These are phyloP conservation scores for Monosporascus ibericus DNA, from an alignment of 2,329 filamentous ascomycete genomes.

Conservation along the genomic window DNA sequence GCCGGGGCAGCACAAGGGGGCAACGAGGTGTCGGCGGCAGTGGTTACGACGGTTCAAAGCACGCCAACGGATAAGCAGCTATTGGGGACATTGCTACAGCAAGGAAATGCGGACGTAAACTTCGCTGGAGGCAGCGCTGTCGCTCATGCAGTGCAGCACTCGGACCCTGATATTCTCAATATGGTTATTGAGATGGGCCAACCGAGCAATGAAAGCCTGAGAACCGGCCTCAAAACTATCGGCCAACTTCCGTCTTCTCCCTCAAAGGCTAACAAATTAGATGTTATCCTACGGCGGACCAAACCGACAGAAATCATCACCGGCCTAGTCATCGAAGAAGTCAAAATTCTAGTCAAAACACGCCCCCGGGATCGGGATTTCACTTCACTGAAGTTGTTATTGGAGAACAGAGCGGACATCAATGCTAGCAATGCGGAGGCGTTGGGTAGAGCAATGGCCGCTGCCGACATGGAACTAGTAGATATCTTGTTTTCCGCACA, in stretches of 20 bases:
- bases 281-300: conserved; percentile 37
- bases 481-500: conserved; percentile 40
- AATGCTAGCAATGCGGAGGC: conserved; percentile 47
- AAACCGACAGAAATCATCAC: conserved; percentile 38
- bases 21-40: conserved; percentile 34
- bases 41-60: conserved; percentile 36
- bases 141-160: conserved; percentile 30
- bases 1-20: conserved; percentile 38
- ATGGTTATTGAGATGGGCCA: conserved; percentile 40
- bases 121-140: conserved; percentile 38
- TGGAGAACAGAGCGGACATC: conserved; percentile 48
- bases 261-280: conserved; percentile 44
- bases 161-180: conserved; percentile 43
- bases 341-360: conserved; percentile 37
- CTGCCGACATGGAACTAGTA: conserved; percentile 37
- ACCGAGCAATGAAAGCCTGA: conserved; percentile 37
- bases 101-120: conserved; percentile 49
- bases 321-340: conserved; percentile 43
- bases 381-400: conserved; percentile 38
- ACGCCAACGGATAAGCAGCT: conserved; percentile 45
- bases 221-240: conserved; percentile 36
- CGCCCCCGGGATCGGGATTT: conserved; percentile 32
- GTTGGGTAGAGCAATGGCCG: conserved; percentile 44
- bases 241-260: conserved; percentile 36
- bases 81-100: conserved; percentile 40